These are phyloP conservation scores for Hanseniaspora valbyensis DNA, from an alignment of 805 yeast genomes.

Conservation along the genomic window DNA sequence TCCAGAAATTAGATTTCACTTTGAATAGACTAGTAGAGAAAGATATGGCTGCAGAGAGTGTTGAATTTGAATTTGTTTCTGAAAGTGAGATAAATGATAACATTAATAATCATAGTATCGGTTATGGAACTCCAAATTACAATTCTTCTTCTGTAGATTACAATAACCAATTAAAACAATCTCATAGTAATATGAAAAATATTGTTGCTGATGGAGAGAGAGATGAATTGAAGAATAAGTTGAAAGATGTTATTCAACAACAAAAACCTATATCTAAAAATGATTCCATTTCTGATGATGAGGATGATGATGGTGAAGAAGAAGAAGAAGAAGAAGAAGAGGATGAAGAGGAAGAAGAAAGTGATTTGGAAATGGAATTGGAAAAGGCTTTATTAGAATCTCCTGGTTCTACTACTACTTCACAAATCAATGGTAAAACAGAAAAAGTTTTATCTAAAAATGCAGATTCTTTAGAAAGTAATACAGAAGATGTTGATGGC, in stretches of 20 bases:
- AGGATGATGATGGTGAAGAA: conserved; percentile 23
- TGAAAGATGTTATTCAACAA: conserved; percentile 18
- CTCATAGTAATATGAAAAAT: conserved; percentile 7
- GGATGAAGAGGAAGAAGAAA: conserved; percentile 21
- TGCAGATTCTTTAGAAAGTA: conserved; percentile 21
- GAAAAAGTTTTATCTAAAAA: conserved; percentile 18
- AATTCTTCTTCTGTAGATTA: not conserved
- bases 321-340: conserved; percentile 22
- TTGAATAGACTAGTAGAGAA: conserved; percentile 64
- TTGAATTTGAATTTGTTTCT: conserved; percentile 64
- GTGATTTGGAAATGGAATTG: conserved; percentile 21
- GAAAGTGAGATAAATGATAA: conserved; percentile 31
- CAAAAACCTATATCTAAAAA: not conserved
- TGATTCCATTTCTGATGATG: not conserved
- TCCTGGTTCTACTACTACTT: conserved; percentile 20
- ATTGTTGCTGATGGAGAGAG: conserved; percentile 17
- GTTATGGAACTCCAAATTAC: not conserved
- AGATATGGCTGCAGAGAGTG: conserved; percentile 77
- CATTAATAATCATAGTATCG: too few species aligned
- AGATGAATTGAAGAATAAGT: conserved; percentile 22
- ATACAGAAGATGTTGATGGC: conserved; percentile 26
- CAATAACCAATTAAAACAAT: conserved; percentile 29
- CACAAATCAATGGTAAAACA: conserved; percentile 21
- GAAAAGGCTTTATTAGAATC: conserved; percentile 27
- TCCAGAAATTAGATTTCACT: conserved; percentile 65